Evolutionary conservation across 768 basidiomycete species (phyloP).

Genomic region (Suillus cothurnatus): DNA sequence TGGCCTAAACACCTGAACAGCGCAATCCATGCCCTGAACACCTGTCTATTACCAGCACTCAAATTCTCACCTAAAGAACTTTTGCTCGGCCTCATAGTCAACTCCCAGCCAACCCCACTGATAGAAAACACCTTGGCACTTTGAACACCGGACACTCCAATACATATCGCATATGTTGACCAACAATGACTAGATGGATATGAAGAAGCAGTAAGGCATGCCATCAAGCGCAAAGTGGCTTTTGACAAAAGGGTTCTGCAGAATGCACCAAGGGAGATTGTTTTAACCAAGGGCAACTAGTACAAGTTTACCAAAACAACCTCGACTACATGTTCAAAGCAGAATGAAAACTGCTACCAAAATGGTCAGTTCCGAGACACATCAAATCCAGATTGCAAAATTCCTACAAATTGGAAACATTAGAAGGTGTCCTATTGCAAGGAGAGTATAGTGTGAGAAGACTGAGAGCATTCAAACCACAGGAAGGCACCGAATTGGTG

Average conservation of each 20-base stretch:
- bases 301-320: slow-evolving; percentile 33
- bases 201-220: slow-evolving; percentile 24
- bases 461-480: too few species aligned
- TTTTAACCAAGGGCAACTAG: slow-evolving; percentile 33
- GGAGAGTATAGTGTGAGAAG: slow-evolving; percentile 18
- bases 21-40: slow-evolving; percentile 12
- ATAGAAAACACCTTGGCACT: background rate
- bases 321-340: slow-evolving; percentile 32
- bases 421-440: slow-evolving; percentile 14
- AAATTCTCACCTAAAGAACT: slow-evolving; percentile 35
- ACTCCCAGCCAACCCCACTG: slow-evolving; percentile 18
- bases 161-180: slow-evolving; percentile 31
- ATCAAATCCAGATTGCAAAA: slow-evolving; percentile 19
- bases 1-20: too few species aligned
- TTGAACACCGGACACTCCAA: background rate
- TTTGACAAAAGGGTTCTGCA: slow-evolving; percentile 30
- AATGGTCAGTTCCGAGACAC: slow-evolving; percentile 32
- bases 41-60: slow-evolving; percentile 20
- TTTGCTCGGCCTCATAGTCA: slow-evolving; percentile 31
- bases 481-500: too few species aligned
- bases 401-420: slow-evolving; percentile 27
- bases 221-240: slow-evolving; percentile 22
- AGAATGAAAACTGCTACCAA: slow-evolving; percentile 30
- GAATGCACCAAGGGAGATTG: slow-evolving; percentile 18
- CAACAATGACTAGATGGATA: slow-evolving; percentile 36